Base-by-base conservation (phyloP, 2,329 filamentous ascomycete genomes). In the Shiraia sp. region DNA sequence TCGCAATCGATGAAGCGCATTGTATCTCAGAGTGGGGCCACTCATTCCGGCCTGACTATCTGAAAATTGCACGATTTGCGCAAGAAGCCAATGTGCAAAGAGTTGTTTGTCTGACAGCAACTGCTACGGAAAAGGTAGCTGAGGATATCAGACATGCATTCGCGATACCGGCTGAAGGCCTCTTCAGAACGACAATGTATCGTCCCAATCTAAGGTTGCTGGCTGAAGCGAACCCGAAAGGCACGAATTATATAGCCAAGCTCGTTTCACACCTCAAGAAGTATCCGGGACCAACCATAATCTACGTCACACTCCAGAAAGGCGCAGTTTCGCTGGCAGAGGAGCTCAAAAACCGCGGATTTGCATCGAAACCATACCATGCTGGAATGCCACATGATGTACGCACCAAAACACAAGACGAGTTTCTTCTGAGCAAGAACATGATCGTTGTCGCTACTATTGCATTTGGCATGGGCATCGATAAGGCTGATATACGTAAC, bases 1-100 rank as follows among this genome's bases (percentile, higher is more conserved):
- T 99, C 32, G 92, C 97, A 36, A 95, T 99, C 45, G 92, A 97
- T 54, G 92, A 99, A 54, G 91, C 92, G 1, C 91, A 96, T 69
- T 96, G 91, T 67, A 95, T 96, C 55, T 95, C 88, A 12, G 90
- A 96, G 81, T 96, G 91, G 91, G 91, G 91, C 1, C 90, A 99
- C 58, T 93, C 97, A 63, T 99, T 99, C 66, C 83, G 93, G 19
- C 91, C 90, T 0, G 91, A 97, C 64, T 97, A 97, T 73, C 35
- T 76, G 96, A 9, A 89, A 89, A 26, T 91, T 30, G 67, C 74
- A 32, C 80, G 79, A 36, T 91, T 91, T 56, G 83, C 84, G 0
- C 79, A 80, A 2, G 87, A 97, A 5, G 93, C 93, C 1, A 78
- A 96, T 23, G 96, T 97, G 81, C 92, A 92, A 6, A 70, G 79